A percentile compares a stretch with the other conserved stretches of the same genome.
These are phyloP conservation scores for Gossypium arboreum DNA, from an alignment of 345 rosid genomes.

Conservation along the genomic window DNA sequence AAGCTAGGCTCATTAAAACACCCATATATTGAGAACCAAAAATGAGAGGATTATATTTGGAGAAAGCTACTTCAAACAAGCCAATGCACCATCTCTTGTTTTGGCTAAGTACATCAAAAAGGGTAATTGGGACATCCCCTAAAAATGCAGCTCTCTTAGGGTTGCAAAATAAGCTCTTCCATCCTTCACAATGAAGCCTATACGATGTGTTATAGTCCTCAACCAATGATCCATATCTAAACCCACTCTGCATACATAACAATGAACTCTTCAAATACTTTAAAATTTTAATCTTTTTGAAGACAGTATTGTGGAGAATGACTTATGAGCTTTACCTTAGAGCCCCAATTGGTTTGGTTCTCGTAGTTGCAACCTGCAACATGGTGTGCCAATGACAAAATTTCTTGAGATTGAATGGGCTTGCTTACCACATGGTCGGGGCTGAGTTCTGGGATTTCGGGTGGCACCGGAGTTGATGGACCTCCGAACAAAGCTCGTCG, in stretches of 20 bases:
- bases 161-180: conserved; percentile 54
- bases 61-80: conserved; percentile 42
- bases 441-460: conserved; percentile 34
- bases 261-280: too few relatives aligned
- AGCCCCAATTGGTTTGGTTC: conserved; percentile 59
- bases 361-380: conserved; percentile 59
- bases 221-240: conserved; percentile 61
- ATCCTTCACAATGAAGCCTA: conserved; percentile 57
- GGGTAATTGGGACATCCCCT: conserved; percentile 47
- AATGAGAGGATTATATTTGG: conserved; percentile 36
- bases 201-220: conserved; percentile 69
- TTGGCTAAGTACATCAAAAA: conserved; percentile 47
- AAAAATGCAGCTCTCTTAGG: conserved; percentile 59
- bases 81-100: conserved; percentile 67
- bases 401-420: conserved; percentile 26
- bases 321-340: conserved; percentile 32
- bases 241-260: conserved; percentile 42
- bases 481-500: conserved; percentile 53
- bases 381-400: conserved; percentile 37
- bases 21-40: conserved; percentile 44
- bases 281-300: too few relatives aligned
- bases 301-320: neutral
- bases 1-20: conserved; percentile 29
- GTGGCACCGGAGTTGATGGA: conserved; percentile 25
- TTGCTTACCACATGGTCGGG: conserved; percentile 24